Conservation (phyloP, 2,329 filamentous ascomycete species). For the Sarocladium kiliense region DNA sequence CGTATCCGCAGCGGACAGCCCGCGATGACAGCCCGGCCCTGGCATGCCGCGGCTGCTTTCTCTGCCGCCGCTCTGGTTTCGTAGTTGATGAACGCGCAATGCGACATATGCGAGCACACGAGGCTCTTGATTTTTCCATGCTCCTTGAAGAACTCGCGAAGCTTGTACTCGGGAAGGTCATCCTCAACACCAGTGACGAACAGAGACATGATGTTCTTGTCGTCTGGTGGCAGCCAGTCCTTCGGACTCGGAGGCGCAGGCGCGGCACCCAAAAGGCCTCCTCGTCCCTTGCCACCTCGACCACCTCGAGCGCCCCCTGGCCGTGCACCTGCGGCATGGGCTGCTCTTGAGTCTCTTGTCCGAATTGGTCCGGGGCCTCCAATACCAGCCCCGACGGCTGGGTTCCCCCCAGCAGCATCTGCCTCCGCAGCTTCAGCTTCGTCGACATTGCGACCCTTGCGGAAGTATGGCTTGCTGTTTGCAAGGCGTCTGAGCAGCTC, state of each 20-base stretch:
- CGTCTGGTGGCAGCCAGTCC: slow-evolving; percentile 80
- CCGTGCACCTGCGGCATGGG: slow-evolving; percentile 42
- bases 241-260: slow-evolving; percentile 75
- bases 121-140: slow-evolving; percentile 89
- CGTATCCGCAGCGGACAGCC: slow-evolving; percentile 86
- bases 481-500: slow-evolving; percentile 82
- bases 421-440: slow-evolving; percentile 36
- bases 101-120: slow-evolving; percentile 93
- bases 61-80: slow-evolving; percentile 80
- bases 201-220: slow-evolving; percentile 83
- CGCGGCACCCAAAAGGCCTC: slow-evolving; percentile 64
- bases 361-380: slow-evolving; percentile 73
- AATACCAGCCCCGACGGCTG: slow-evolving; percentile 48
- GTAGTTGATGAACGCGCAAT: slow-evolving; percentile 96
- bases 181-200: slow-evolving; percentile 96
- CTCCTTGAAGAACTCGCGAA: slow-evolving; percentile 83
- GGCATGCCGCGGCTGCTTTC: slow-evolving; percentile 74
- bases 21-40: slow-evolving; percentile 83
- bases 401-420: slow-evolving; percentile 35
- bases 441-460: slow-evolving; percentile 75
- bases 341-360: slow-evolving; percentile 60
- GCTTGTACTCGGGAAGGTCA: slow-evolving; percentile 85
- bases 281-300: slow-evolving; percentile 36
- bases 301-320: slow-evolving; percentile 41
- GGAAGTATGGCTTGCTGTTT: slow-evolving; percentile 91